These are phyloP conservation scores for Sporothrix sp. DNA, from an alignment of 2,329 filamentous ascomycete species.

Conservation along the genomic window DNA sequence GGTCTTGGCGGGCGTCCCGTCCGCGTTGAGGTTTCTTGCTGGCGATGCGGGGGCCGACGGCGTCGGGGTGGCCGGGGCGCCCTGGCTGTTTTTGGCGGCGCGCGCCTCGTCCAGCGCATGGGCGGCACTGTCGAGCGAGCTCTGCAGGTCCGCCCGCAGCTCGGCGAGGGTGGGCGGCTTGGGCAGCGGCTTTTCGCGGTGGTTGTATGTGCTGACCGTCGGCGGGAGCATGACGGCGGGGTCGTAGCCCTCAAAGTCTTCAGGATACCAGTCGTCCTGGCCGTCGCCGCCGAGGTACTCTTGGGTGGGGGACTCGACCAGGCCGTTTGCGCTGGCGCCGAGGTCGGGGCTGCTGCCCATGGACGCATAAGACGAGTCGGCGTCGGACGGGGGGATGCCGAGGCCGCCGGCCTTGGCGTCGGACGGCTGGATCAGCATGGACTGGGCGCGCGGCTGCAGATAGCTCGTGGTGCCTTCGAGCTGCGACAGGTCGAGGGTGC, in stretches of 20 bases:
- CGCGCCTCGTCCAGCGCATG: constrained; percentile 55
- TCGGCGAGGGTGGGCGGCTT: constrained; percentile 76
- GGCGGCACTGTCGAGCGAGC: constrained; percentile 58
- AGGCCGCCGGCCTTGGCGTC: not conserved
- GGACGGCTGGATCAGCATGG: constrained; percentile 6
- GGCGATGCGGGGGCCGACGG: constrained; percentile 8
- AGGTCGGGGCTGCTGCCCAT: constrained; percentile 51
- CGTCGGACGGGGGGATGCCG: constrained; percentile 33
- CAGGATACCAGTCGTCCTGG: constrained; percentile 41
- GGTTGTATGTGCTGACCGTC: constrained; percentile 90
- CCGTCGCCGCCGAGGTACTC: constrained; percentile 28
- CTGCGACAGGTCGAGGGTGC: constrained; percentile 48
- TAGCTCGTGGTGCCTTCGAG: constrained; percentile 29
- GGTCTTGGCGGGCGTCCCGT: constrained; percentile 14
- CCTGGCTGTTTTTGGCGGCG: constrained; percentile 24
- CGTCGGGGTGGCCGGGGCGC: constrained; percentile 6
- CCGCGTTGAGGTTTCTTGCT: not conserved
- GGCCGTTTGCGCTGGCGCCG: constrained; percentile 29
- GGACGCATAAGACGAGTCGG: constrained; percentile 51
- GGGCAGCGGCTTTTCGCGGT: constrained; percentile 69
- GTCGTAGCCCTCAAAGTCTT: constrained; percentile 48
- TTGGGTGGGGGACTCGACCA: constrained; percentile 39
- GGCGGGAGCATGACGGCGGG: constrained; percentile 81
- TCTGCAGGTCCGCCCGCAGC: constrained; percentile 58
- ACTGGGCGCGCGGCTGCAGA: constrained; percentile 1